Percentiles rank a stretch among this genome's conserved stretches.
Conservation (phyloP, 331 rosid genomes). For the Pyrus hybrid region DNA sequence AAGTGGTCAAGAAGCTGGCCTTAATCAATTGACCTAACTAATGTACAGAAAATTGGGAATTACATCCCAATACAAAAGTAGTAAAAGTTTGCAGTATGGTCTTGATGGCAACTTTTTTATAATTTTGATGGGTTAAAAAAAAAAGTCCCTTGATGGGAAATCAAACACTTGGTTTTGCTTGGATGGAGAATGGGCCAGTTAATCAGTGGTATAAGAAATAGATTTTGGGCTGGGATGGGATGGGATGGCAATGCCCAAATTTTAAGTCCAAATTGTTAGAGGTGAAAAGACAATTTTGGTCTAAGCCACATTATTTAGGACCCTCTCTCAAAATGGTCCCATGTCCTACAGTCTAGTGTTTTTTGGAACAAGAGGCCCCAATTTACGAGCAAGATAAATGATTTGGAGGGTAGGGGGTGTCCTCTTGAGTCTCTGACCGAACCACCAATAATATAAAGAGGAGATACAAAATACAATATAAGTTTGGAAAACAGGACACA, state of each 20-base stretch:
- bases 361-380: neutral
- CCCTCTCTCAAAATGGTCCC: neutral
- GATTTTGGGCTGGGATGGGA: neutral
- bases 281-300: neutral
- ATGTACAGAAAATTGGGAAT: no score
- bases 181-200: no score
- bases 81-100: neutral
- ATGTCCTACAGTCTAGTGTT: no score
- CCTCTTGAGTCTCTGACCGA: neutral
- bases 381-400: conserved; percentile 6
- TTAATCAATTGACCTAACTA: no score
- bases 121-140: no score
- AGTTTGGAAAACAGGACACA: neutral
- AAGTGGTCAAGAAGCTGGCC: no score
- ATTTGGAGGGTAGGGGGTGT: neutral
- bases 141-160: no score
- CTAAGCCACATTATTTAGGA: neutral
- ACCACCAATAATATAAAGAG: neutral
- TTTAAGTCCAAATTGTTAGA: neutral
- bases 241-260: neutral
- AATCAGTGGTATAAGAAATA: neutral
- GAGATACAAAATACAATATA: neutral
- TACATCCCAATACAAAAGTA: neutral
- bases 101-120: no score
- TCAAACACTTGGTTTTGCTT: no score